These are phyloP conservation scores for Nectriaceae sp. DNA, from an alignment of 2,329 filamentous ascomycete genomes.

Conservation along the genomic window DNA sequence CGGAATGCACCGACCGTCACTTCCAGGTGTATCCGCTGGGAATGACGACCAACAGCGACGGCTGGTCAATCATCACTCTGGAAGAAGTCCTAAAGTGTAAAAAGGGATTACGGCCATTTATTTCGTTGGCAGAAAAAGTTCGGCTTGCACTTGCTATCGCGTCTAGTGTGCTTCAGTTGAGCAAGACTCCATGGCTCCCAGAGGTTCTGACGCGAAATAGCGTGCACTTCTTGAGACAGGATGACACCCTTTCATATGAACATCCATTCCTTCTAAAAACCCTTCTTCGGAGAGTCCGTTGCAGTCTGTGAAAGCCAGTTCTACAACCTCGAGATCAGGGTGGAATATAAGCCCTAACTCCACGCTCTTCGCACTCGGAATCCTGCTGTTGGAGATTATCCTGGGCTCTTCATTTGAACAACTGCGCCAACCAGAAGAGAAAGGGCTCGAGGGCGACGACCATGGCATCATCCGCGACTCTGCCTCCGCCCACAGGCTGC, in stretches of 20 bases:
- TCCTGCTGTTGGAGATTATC: constrained; percentile 15
- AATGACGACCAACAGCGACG: constrained; percentile 1
- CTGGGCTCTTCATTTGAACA: constrained; percentile 7
- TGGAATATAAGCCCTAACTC: too few relatives aligned
- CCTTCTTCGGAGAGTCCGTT: too few relatives aligned
- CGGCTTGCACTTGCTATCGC: constrained; percentile 13
- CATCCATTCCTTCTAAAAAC: constrained; percentile 4
- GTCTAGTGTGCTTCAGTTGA: constrained; percentile 16
- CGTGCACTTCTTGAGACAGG: constrained; percentile 9
- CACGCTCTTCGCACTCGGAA: constrained; percentile 11
- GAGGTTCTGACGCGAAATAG: constrained; percentile 1
- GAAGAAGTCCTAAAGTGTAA: constrained; percentile 5
- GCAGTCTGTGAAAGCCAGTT: too few relatives aligned
- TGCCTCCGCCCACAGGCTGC: constrained; percentile 2
- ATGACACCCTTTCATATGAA: neutral
- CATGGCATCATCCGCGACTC: neutral
- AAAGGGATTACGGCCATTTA: neutral
- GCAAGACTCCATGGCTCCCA: constrained; percentile 19
- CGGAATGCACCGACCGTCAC: neutral
- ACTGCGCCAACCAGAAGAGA: neutral
- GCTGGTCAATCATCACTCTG: constrained; percentile 7
- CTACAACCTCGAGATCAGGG: neutral
- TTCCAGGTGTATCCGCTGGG: constrained; percentile 4
- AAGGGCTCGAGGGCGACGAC: neutral
- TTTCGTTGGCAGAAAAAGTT: constrained; percentile 3